phyloP scores from a whole-genome alignment of 768 basidiomycete genomes.

The Leccinum longicurvipes region DNA sequence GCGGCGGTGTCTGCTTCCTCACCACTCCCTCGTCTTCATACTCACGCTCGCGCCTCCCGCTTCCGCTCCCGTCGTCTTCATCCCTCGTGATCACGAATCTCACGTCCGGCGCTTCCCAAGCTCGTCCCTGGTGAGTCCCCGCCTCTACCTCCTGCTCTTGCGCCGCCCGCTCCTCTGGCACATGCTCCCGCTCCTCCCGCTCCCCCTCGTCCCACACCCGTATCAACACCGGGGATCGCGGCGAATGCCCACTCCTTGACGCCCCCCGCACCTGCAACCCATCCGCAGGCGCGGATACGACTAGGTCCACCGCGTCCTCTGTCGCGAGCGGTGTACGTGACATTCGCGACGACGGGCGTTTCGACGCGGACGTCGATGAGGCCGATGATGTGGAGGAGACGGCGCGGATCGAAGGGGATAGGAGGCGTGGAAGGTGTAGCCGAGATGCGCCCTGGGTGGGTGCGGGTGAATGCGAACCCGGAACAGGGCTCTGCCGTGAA shows the following conservation, averaged over 20 bases:
- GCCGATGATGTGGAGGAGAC: not conserved
- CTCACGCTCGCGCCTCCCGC: not conserved
- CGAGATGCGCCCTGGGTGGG: slow-evolving; percentile 7
- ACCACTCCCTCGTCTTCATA: not conserved
- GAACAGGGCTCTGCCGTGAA: slow-evolving; percentile 4
- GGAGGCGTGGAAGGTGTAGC: slow-evolving; percentile 6
- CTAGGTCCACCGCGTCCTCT: slow-evolving; percentile 84
- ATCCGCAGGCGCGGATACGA: slow-evolving; percentile 42
- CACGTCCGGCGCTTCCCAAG: not conserved
- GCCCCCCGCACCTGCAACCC: slow-evolving; percentile 14
- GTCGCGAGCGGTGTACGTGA: slow-evolving; percentile 18
- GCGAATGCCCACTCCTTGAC: slow-evolving; percentile 12
- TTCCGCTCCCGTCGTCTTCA: not conserved
- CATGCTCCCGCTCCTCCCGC: not conserved
- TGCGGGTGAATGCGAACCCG: not conserved
- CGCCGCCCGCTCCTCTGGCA: not conserved
- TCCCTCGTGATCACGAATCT: slow-evolving; percentile 6
- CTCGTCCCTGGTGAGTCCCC: not conserved
- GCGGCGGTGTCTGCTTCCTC: slow-evolving; percentile 19
- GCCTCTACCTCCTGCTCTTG: not conserved
- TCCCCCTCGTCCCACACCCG: slow-evolving; percentile 24
- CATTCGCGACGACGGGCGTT: not conserved
- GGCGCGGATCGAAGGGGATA: slow-evolving; percentile 5
- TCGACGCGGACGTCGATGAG: not conserved
- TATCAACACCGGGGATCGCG: slow-evolving; percentile 19